Percentiles rank a stretch among this genome's conserved stretches.
Conservation (phyloP, 2,329 filamentous ascomycete species). For the Dactylellina sp. region DNA sequence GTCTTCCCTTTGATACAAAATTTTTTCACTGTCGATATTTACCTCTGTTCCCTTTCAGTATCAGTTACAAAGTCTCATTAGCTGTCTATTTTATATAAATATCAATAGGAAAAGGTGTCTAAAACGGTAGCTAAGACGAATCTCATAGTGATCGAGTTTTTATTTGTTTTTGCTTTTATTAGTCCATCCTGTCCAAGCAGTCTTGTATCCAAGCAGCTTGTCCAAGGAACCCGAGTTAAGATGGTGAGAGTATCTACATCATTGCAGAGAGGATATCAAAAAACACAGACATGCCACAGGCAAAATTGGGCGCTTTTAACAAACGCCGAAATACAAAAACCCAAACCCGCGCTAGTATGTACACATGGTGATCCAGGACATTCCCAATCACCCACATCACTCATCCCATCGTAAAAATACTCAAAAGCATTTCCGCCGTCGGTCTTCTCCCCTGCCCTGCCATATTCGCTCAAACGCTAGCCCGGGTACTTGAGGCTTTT, state of each 20-base stretch:
- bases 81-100: slow-evolving; percentile 41
- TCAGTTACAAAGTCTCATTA: slow-evolving; percentile 38
- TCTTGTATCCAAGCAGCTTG: no score
- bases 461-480: slow-evolving; percentile 80
- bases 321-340: slow-evolving; percentile 16
- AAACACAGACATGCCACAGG: slow-evolving; percentile 4
- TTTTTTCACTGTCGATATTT: slow-evolving; percentile 55
- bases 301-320: neutral
- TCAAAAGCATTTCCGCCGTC: slow-evolving; percentile 64
- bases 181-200: neutral
- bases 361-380: slow-evolving; percentile 5
- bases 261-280: slow-evolving; percentile 41
- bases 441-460: slow-evolving; percentile 75
- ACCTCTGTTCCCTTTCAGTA: slow-evolving; percentile 27
- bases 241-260: slow-evolving; percentile 36
- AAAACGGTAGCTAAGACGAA: neutral
- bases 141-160: neutral
- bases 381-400: neutral
- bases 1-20: slow-evolving; percentile 32
- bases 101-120: slow-evolving; percentile 53
- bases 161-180: neutral
- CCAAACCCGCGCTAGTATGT: slow-evolving; percentile 19
- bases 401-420: neutral
- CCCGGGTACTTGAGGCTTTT: slow-evolving; percentile 37
- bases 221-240: neutral